Evolutionary conservation across 2,329 filamentous ascomycete genomes (phyloP).

Genomic region (Alternaria angustiovoidea): DNA sequence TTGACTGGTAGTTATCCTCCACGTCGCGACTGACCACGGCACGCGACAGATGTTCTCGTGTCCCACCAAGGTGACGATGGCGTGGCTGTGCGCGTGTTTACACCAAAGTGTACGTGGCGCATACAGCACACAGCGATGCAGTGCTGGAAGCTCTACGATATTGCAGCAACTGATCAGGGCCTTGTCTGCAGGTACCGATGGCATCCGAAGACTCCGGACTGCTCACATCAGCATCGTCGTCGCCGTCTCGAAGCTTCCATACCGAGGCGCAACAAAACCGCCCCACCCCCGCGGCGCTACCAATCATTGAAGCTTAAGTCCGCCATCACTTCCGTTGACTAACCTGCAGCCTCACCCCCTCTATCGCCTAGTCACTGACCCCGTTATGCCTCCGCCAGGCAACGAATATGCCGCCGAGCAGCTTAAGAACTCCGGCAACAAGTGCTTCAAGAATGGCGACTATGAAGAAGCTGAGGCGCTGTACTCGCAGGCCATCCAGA

Average conservation of each 20-base stretch:
- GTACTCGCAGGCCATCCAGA: slow-evolving; percentile 81
- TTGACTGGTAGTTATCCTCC: neutral
- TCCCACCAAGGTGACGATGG: neutral
- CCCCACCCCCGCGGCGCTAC: slow-evolving; percentile 29
- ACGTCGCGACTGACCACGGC: neutral
- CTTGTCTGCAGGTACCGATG: neutral
- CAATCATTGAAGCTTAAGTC: slow-evolving; percentile 34
- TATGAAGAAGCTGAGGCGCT: slow-evolving; percentile 71
- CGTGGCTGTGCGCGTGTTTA: slow-evolving; percentile 10
- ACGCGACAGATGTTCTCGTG: neutral
- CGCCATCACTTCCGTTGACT: slow-evolving; percentile 28
- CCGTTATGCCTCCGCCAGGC: slow-evolving; percentile 35
- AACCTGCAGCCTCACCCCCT: slow-evolving; percentile 3
- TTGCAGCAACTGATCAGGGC: neutral
- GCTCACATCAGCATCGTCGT: slow-evolving; percentile 26
- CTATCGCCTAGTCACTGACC: slow-evolving; percentile 3
- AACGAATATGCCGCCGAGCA: slow-evolving; percentile 55
- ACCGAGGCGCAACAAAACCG: slow-evolving; percentile 19
- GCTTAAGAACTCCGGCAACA: slow-evolving; percentile 66
- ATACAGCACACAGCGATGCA: neutral
- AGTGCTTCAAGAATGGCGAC: slow-evolving; percentile 70
- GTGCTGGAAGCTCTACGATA: neutral
- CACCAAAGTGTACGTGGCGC: neutral
- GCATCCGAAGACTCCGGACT: slow-evolving; percentile 14
- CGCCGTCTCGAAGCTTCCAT: slow-evolving; percentile 38